Evolutionary conservation across 1,139 yeast species (phyloP), one percentile per base, ranked within the genome.

Genomic region (Protomyces inouyei): DNA sequence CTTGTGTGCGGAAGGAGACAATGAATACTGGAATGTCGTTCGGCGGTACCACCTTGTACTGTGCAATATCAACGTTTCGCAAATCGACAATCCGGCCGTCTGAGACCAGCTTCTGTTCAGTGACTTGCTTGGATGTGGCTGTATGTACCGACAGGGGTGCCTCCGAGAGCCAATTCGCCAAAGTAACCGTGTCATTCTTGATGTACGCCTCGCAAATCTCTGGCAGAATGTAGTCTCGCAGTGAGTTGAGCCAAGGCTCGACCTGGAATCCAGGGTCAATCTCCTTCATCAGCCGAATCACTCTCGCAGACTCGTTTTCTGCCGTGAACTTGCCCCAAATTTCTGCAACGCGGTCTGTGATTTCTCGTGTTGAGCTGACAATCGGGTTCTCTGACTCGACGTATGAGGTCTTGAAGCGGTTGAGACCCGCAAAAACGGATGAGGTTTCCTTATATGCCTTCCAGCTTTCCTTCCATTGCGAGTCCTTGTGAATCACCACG

Each of bases 1-100:
- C 99, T 78, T 95, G 98, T 10, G 97, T 98, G 75, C 98, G 85
- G 75, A 98, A 92, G 67, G 96, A 89, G 67, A 91, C 91, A 66
- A 95, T 97, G 69, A 91, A 80, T 18, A 92, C 98, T 16, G 99
- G 99, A 52, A 85, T 82, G 73, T 93, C 95, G 70, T 91, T 88
- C 55, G 98, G 98, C 72, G 90, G 95, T 67, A 95, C 82, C 71
- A 87, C 79, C 78, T 89, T 91, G 70, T 96, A 91, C 67, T 92
- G 87, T 67, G 90, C 88, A 69, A 95, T 86, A 71, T 93, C 98
- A 52, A 92, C 96, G 55, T 97, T 96, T 77, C 99, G 85, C 71
- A 95, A 89, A 75, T 95, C 99, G 73, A 93, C 82, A 69, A 95
- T 90, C 69, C 85, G 84, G 61, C 97, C 95, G 71, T 95, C 98